A percentile compares a stretch with the other conserved stretches of the same genome.
Evolutionary conservation across 768 basidiomycete species (phyloP).

Genomic region (Termitomyces sp.): DNA sequence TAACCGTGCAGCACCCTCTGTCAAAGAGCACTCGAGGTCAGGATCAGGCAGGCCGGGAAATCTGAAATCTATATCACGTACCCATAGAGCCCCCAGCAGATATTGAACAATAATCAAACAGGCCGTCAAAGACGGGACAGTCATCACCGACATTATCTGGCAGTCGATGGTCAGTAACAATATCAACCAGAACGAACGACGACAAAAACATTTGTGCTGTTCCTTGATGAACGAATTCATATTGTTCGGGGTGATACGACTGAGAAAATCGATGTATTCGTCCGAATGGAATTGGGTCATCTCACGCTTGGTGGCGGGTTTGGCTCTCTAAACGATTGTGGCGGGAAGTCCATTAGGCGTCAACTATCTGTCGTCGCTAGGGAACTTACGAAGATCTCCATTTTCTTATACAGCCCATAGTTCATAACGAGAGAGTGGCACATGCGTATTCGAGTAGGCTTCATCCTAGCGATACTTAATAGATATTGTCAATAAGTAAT

Average conservation of each 20-base stretch:
- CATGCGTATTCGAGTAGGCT: constrained; percentile 98
- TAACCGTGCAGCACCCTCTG: constrained; percentile 95
- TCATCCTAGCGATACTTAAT: constrained; percentile 64
- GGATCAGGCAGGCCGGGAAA: not conserved
- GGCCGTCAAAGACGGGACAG: constrained; percentile 96
- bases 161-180: constrained; percentile 1
- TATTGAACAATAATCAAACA: constrained; percentile 99
- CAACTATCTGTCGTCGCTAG: not conserved
- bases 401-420: constrained; percentile 98
- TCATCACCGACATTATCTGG: constrained; percentile 99
- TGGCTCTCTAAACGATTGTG: constrained; percentile 70
- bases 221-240: constrained; percentile 93
- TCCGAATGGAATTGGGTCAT: constrained; percentile 99
- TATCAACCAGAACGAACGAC: constrained; percentile 6
- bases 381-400: constrained; percentile 97
- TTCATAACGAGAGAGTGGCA: constrained; percentile 99
- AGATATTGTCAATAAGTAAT: constrained; percentile 9
- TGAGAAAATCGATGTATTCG: constrained; percentile 97
- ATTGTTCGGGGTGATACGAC: constrained; percentile 90
- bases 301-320: constrained; percentile 98
- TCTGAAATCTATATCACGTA: constrained; percentile 34
- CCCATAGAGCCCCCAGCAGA: constrained; percentile 99
- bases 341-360: not conserved
- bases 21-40: constrained; percentile 8
- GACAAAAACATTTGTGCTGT: constrained; percentile 84